These are phyloP conservation scores for Aspergillus affinis DNA, from an alignment of 495 filamentous ascomycete genomes.

Conservation along the genomic window DNA sequence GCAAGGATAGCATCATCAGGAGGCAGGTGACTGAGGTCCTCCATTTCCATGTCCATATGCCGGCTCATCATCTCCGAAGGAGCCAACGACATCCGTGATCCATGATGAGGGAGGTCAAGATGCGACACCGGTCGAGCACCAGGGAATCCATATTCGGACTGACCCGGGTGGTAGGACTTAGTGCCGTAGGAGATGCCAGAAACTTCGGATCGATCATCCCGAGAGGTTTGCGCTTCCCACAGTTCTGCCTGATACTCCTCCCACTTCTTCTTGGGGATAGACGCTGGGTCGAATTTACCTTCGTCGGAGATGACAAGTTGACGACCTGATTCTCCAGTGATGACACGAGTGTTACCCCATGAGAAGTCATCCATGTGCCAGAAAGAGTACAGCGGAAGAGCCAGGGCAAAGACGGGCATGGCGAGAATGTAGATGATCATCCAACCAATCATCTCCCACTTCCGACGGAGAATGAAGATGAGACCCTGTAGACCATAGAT, in stretches of 20 bases:
- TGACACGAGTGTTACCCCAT: conserved; percentile 95
- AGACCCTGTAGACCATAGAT: conserved; percentile 95
- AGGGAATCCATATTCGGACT: conserved; percentile 46
- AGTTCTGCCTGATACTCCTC: conserved; percentile 98
- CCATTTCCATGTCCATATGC: conserved; percentile 60
- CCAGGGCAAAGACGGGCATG: conserved; percentile 88
- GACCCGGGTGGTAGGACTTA: conserved; percentile 65
- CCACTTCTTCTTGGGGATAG: conserved; percentile 97
- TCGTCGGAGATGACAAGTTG: conserved; percentile 95
- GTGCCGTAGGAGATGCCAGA: conserved; percentile 92
- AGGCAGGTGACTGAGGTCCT: conserved; percentile 70
- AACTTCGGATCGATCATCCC: conserved; percentile 86
- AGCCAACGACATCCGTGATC: conserved; percentile 77
- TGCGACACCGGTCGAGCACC: conserved; percentile 74
- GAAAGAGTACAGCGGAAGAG: conserved; percentile 91
- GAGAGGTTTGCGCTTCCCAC: conserved; percentile 81
- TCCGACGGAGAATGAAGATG: conserved; percentile 92
- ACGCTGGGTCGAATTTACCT: conserved; percentile 93
- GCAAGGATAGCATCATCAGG: conserved; percentile 86
- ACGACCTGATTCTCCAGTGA: conserved; percentile 92
- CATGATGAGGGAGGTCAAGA: conserved; percentile 57
- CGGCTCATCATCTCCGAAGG: conserved; percentile 70
- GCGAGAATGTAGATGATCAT: conserved; percentile 96
- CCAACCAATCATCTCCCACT: conserved; percentile 98
- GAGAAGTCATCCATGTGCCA: conserved; percentile 99